Conservation (phyloP, 805 yeast species). For the Ogataea trehaloabstinens region DNA sequence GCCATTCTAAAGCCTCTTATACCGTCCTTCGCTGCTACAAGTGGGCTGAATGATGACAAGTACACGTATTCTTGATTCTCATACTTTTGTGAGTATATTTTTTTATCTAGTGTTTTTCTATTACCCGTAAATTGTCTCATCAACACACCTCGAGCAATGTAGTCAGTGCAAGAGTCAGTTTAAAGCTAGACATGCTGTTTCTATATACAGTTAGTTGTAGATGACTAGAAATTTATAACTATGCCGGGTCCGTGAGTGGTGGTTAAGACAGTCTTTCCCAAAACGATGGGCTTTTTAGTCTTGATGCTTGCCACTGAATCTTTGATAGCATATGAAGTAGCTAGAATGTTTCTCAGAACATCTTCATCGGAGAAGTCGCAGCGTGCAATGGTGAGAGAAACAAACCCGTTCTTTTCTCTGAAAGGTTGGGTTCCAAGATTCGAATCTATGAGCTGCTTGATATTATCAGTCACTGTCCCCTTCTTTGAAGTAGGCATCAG, state of each 20-base stretch:
- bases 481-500: conserved; percentile 84
- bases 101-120: too few relatives aligned
- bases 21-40: neutral
- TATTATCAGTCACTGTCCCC: conserved; percentile 79
- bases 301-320: conserved; percentile 53
- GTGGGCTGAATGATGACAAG: neutral
- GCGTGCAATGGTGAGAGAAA: conserved; percentile 72
- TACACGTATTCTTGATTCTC: neutral
- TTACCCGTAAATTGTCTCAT: too few relatives aligned
- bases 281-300: conserved; percentile 61
- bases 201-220: neutral
- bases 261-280: conserved; percentile 67
- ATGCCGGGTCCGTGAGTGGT: conserved; percentile 81
- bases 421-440: conserved; percentile 71
- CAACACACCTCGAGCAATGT: too few relatives aligned
- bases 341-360: conserved; percentile 65
- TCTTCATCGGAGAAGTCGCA: conserved; percentile 77
- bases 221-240: conserved; percentile 52
- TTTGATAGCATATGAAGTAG: conserved; percentile 61
- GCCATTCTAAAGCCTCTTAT: neutral
- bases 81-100: too few relatives aligned
- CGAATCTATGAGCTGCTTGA: conserved; percentile 48
- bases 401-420: conserved; percentile 64
- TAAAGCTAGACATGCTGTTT: neutral
- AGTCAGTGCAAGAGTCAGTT: too few relatives aligned